Evolutionary conservation across 805 yeast genomes (phyloP), one percentile per base, ranked within the genome.

Genomic region (Yamadazyma ubonensis): DNA sequence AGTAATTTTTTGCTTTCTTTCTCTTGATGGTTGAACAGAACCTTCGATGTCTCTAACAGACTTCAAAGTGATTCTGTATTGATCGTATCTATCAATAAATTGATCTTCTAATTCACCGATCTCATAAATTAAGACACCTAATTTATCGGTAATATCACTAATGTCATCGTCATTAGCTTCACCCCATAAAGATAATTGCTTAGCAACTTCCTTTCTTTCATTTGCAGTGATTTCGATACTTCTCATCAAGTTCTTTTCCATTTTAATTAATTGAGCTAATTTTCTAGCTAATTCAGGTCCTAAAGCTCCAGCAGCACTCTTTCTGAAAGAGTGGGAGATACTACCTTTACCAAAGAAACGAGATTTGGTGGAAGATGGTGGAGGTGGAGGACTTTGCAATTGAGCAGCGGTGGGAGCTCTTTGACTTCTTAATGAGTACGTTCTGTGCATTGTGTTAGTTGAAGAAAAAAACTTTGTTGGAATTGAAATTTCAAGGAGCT

Each of bases 101-200:
- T 88, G 96, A 71, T 93, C 98, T 75, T 91, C 98, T 59, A 93
- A 80, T 76, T 91, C 98, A 69, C 96, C 97, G 61, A 93, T 79
- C 76, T 91, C 98, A 72, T 83, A 91, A 59, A 93, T 81, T 51
- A 91, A 76, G 41, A 91, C 97, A 63, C 98, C 98, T 64, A 91
- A 79, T 71, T 93, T 90, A 71, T 91, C 99, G 53, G 98, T 91
- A 50, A 91, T 89, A 67, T 91, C 98, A 46, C 93, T 81, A 41
- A 91, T 96, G 58, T 91, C 99, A 58, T 91, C 98, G 63, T 91
- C 98, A 62, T 90, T 89, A 61, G 85, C 95, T 66, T 86, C 96
- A 72, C 99, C 99, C 99, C 99, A 91, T 53, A 83, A 65, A 25
- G 97, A 89, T 64, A 91, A 79, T 75, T 91, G 98, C 75, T 89